Percentiles rank a stretch among this genome's conserved stretches.
Conservation (phyloP, 2,329 filamentous ascomycete genomes). For the Lomentospora prolificans region DNA sequence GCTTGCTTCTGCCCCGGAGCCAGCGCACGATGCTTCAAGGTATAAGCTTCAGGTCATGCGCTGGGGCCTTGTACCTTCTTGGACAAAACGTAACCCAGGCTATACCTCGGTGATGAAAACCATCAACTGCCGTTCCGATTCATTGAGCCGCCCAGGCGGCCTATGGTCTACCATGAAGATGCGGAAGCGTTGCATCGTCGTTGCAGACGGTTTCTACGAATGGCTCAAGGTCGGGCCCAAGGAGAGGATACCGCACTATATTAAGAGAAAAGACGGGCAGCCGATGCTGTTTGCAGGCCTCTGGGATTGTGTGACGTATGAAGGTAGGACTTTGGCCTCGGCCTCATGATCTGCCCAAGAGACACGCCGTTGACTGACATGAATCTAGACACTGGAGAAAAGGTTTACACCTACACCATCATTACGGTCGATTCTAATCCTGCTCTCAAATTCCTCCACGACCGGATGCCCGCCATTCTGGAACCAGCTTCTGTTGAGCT, state of each 20-base stretch:
- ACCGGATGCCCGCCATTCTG: slow-evolving; percentile 91
- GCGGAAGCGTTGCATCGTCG: slow-evolving; percentile 74
- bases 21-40: slow-evolving; percentile 25
- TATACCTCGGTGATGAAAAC: slow-evolving; percentile 73
- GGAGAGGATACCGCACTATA: slow-evolving; percentile 76
- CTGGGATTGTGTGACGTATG: slow-evolving; percentile 80
- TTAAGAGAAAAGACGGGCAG: slow-evolving; percentile 70
- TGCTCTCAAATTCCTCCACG: slow-evolving; percentile 77
- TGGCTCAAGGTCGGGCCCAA: slow-evolving; percentile 75
- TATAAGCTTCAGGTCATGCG: slow-evolving; percentile 91
- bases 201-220: slow-evolving; percentile 92
- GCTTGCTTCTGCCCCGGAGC: slow-evolving; percentile 9
- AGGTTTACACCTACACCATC: slow-evolving; percentile 81
- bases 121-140: slow-evolving; percentile 93
- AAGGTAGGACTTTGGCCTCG: slow-evolving; percentile 39
- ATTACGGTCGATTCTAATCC: slow-evolving; percentile 84
- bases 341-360: neutral
- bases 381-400: slow-evolving; percentile 47
- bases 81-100: slow-evolving; percentile 77
- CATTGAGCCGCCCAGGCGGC: slow-evolving; percentile 61
- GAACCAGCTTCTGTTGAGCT: slow-evolving; percentile 64
- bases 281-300: slow-evolving; percentile 85
- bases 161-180: slow-evolving; percentile 93
- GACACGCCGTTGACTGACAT: neutral
- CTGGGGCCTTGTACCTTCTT: slow-evolving; percentile 91